A percentile compares a stretch with the other conserved stretches of the same genome.
These are phyloP conservation scores for Rhynchosporium agropyri DNA, from an alignment of 2,329 filamentous ascomycete species.

Conservation along the genomic window DNA sequence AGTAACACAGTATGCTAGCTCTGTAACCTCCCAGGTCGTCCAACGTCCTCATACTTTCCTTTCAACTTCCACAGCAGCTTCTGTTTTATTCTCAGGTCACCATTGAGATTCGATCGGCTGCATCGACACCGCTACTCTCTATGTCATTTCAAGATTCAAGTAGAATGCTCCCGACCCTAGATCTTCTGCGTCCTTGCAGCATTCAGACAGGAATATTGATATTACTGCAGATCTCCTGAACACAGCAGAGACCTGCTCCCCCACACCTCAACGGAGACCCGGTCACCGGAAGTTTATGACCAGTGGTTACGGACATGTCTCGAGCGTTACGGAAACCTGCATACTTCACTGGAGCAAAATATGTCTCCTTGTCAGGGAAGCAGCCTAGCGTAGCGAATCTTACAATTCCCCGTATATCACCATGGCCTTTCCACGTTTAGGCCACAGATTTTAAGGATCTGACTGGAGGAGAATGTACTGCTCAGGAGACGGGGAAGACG, in stretches of 20 bases:
- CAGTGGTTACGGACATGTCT: conserved; percentile 13
- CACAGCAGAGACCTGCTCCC: conserved; percentile 17
- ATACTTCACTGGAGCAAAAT: conserved; percentile 21
- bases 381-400: conserved; percentile 22
- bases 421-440: conserved; percentile 29
- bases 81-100: background rate
- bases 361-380: conserved; percentile 27
- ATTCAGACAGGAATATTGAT: background rate
- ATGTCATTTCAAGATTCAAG: background rate
- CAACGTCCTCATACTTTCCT: conserved; percentile 1
- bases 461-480: conserved; percentile 15
- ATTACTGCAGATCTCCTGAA: conserved; percentile 13
- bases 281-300: conserved; percentile 26
- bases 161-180: conserved; percentile 11
- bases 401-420: conserved; percentile 28
- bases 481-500: conserved; percentile 26
- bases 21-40: conserved; percentile 5
- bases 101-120: background rate
- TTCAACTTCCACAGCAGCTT: background rate
- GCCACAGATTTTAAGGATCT: conserved; percentile 19
- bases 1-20: background rate
- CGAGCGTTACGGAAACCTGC: conserved; percentile 24
- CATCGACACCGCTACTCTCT: conserved; percentile 4
- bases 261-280: conserved; percentile 26
- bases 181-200: background rate